Evolutionary conservation across 2,329 filamentous ascomycete genomes (phyloP).

Genomic region (Elsinoe perseae): DNA sequence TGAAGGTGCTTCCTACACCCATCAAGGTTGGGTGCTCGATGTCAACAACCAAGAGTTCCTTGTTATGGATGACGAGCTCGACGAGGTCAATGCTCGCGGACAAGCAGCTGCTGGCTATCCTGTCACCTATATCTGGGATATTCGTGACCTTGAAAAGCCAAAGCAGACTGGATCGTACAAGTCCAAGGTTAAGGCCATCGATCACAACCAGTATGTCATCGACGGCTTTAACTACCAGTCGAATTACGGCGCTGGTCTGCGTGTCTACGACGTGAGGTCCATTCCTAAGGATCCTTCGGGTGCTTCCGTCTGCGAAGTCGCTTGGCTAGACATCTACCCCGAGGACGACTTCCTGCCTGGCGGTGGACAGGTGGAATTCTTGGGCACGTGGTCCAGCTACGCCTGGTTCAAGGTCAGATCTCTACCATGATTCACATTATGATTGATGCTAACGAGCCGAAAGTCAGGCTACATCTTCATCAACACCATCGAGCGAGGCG

Average conservation of each 20-base stretch:
- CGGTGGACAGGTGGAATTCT: constrained; percentile 26
- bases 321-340: constrained; percentile 46
- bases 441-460: too few relatives aligned
- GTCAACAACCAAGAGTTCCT: constrained; percentile 39
- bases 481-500: constrained; percentile 47
- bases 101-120: constrained; percentile 38
- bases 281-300: constrained; percentile 39
- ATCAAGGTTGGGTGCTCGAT: constrained; percentile 49
- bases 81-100: constrained; percentile 38
- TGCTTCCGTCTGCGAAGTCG: constrained; percentile 38
- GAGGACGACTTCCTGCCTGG: constrained; percentile 41
- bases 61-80: constrained; percentile 48
- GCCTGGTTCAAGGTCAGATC: constrained; percentile 44
- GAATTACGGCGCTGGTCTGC: constrained; percentile 32
- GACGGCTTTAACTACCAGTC: constrained; percentile 32
- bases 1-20: constrained; percentile 43
- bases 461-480: constrained; percentile 44
- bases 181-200: constrained; percentile 28
- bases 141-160: constrained; percentile 38
- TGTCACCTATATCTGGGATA: constrained; percentile 45
- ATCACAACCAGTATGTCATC: constrained; percentile 38
- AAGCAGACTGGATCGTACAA: constrained; percentile 36
- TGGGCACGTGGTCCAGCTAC: constrained; percentile 43
- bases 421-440: too few relatives aligned
- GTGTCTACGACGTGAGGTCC: constrained; percentile 31